Evolutionary conservation across 2,329 filamentous ascomycete species (phyloP).

Genomic region (Periconia sp.): DNA sequence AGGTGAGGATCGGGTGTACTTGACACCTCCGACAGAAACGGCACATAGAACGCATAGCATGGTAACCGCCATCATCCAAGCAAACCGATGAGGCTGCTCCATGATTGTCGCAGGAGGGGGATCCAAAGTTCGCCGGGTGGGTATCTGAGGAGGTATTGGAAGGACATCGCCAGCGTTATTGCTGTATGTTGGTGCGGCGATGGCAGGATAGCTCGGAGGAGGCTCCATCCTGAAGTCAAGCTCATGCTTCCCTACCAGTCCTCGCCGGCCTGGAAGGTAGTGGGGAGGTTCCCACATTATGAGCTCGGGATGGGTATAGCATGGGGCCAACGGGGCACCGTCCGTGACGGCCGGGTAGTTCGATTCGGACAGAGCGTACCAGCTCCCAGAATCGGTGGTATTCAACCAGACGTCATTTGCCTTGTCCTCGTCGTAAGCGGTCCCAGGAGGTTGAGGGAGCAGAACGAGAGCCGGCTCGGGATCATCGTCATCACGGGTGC

Average conservation of each 20-base stretch:
- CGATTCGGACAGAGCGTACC: conserved; percentile 90
- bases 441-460: conserved; percentile 82
- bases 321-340: conserved; percentile 64
- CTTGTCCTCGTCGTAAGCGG: conserved; percentile 51
- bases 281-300: conserved; percentile 34
- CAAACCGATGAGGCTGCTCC: conserved; percentile 10
- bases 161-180: conserved; percentile 24
- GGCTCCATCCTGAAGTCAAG: conserved; percentile 34
- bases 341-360: conserved; percentile 86
- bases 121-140: conserved; percentile 23
- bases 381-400: conserved; percentile 82
- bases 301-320: conserved; percentile 52
- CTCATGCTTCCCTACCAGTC: conserved; percentile 49
- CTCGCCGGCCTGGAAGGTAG: conserved; percentile 37
- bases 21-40: conserved; percentile 18
- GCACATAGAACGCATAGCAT: conserved; percentile 15
- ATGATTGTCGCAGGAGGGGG: conserved; percentile 23
- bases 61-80: conserved; percentile 8
- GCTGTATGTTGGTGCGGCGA: conserved; percentile 31
- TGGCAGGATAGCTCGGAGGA: conserved; percentile 24
- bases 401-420: conserved; percentile 75
- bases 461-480: conserved; percentile 79
- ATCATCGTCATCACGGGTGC: conserved; percentile 70
- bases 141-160: neutral
- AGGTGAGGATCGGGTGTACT: conserved; percentile 18